Evolutionary conservation across 2,329 filamentous ascomycete species (phyloP).

Genomic region (Arthrinium puccinioides): DNA sequence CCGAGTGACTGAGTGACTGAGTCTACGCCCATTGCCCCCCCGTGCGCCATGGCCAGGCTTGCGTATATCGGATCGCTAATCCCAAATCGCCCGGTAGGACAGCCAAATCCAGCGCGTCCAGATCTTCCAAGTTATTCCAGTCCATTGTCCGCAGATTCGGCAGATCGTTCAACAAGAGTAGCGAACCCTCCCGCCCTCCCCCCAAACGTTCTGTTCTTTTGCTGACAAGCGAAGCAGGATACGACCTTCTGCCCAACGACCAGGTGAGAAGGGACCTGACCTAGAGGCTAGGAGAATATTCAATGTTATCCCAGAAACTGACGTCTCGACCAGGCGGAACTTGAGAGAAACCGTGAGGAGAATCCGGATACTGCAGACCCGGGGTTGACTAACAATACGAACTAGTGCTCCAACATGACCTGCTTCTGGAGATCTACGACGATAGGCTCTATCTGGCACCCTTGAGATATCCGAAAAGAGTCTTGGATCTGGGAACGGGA

Average conservation of each 20-base stretch:
- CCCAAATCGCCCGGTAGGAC: background rate
- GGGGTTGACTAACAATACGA: background rate
- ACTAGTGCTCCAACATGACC: slow-evolving; percentile 18
- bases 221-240: slow-evolving; percentile 1
- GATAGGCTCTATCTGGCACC: slow-evolving; percentile 21
- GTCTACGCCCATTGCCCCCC: no score
- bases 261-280: slow-evolving; percentile 10
- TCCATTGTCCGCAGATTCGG: slow-evolving; percentile 14
- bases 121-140: slow-evolving; percentile 10
- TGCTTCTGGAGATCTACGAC: slow-evolving; percentile 20
- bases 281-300: no score
- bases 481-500: slow-evolving; percentile 22
- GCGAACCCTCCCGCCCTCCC: no score
- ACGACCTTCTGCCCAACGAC: slow-evolving; percentile 13
- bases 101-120: slow-evolving; percentile 1
- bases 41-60: no score
- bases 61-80: no score
- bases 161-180: slow-evolving; percentile 13
- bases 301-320: background rate
- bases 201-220: slow-evolving; percentile 12
- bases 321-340: slow-evolving; percentile 13
- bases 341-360: slow-evolving; percentile 20
- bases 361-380: background rate
- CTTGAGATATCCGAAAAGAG: slow-evolving; percentile 15
- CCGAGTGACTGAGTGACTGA: no score